Percentiles rank a stretch among this genome's conserved stretches.
Conservation (phyloP, 148 eudicot genomes). For the Dianthus caryophyllus region DNA sequence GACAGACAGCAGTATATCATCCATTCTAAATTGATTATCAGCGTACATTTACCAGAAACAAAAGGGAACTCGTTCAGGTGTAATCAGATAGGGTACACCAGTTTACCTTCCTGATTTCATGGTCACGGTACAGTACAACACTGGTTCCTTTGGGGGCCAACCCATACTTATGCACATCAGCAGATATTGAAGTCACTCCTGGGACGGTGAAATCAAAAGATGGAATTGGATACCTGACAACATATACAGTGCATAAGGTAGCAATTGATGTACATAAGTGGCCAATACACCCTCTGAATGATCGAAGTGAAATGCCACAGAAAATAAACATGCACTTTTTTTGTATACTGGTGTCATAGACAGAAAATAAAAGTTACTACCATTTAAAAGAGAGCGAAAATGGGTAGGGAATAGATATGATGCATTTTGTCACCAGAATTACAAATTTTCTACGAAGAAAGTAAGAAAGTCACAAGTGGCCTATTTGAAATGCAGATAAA, state of each 20-base stretch:
- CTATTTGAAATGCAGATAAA: slow-evolving; percentile 4
- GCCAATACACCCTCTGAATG: slow-evolving; percentile 2
- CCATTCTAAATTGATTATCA: slow-evolving; percentile 9
- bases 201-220: slow-evolving; percentile 82
- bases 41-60: too few relatives aligned
- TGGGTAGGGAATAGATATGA: too few relatives aligned
- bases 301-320: not conserved
- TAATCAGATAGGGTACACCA: not conserved
- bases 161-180: slow-evolving; percentile 97
- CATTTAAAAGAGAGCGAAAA: too few relatives aligned
- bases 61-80: not conserved
- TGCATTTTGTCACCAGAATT: not conserved
- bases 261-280: not conserved
- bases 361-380: too few relatives aligned
- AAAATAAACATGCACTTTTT: not conserved
- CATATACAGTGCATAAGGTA: not conserved
- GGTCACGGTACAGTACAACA: slow-evolving; percentile 77
- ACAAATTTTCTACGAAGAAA: not conserved
- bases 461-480: not conserved
- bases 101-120: slow-evolving; percentile 81
- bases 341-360: not conserved
- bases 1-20: slow-evolving; percentile 2
- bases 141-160: slow-evolving; percentile 99
- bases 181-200: slow-evolving; percentile 95
- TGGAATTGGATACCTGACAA: slow-evolving; percentile 75